Evolutionary conservation across 2,329 filamentous ascomycete species (phyloP), one percentile per base, ranked within the genome.

Genomic region (Epichloe brachyelytri): DNA sequence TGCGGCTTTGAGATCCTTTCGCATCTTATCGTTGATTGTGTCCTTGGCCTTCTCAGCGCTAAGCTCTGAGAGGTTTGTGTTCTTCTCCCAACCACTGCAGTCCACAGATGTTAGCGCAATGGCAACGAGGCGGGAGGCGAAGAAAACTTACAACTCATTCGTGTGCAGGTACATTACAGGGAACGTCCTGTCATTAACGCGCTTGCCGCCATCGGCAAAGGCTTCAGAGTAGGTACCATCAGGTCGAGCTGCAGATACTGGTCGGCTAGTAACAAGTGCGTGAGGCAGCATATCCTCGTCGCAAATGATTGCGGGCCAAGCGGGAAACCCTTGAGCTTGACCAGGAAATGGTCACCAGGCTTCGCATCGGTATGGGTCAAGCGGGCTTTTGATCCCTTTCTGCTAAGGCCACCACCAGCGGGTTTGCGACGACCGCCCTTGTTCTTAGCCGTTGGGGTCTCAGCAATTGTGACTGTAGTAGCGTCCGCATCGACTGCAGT

Each of bases 151-250:
- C 93, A 98, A 97, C 76, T 97, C 91, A 62, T 97, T 96, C 38
- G 90, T 95, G 56, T 81, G 76, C 48, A 97, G 73, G 66, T 95
- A 97, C 91, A 97, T 96, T 63, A 97, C 83, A 5, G 91, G 88
- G 65, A 89, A 97, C 33, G 86, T 89, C 56, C 91, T 80, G 68
- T 96, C 89, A 55, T 83, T 80, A 41, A 79, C 82, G 58, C 89
- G 86, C 73, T 93, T 93, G 60, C 87, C 91, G 54, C 86, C 90
- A 60, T 95, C 89, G 40, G 83, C 80, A 63, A 87, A 96, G 57
- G 91, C 86, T 53, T 89, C 87, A 50, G 87, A 83, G 66, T 93
- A 95, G 40, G 85, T 86, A 52, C 91, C 91, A 67, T 97, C 91
- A 20, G 79, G 71, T 53, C 86, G 82, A 59, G 80, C 82, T 20